Conservation (phyloP, 176 grass and related monocot genomes). For the Oryza punctata region DNA sequence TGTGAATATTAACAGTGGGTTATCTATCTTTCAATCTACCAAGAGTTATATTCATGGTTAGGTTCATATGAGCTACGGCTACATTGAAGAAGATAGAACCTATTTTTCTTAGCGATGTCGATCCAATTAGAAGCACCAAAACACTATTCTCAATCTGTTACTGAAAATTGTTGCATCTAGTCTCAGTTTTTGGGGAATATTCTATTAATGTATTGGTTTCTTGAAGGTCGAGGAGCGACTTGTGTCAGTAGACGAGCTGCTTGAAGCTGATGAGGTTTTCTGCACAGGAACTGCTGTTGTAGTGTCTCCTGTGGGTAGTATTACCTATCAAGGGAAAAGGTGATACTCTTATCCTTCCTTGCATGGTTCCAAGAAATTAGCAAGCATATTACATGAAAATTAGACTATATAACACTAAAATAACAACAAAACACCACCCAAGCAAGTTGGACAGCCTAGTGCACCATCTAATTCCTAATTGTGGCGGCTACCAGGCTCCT, state of each 20-base stretch:
- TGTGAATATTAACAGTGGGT: slow-evolving; percentile 15
- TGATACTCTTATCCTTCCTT: slow-evolving; percentile 19
- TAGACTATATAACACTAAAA: too few species aligned
- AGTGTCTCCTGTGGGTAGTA: slow-evolving; percentile 87
- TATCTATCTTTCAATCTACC: not conserved
- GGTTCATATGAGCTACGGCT: not conserved
- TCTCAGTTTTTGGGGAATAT: slow-evolving; percentile 1
- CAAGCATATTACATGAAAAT: too few species aligned
- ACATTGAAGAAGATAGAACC: not conserved
- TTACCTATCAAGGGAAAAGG: slow-evolving; percentile 89
- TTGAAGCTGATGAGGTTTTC: slow-evolving; percentile 94
- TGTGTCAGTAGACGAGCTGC: slow-evolving; percentile 77
- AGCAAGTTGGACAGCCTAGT: too few species aligned
- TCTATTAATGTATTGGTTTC: slow-evolving; percentile 16
- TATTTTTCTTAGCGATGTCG: not conserved
- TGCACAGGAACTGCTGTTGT: slow-evolving; percentile 92
- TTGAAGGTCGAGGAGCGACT: slow-evolving; percentile 83
- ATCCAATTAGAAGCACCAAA: slow-evolving; percentile 13
- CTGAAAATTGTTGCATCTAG: not conserved
- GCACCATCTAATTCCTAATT: too few species aligned
- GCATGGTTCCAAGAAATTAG: too few species aligned
- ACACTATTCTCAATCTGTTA: not conserved
- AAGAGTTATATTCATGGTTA: not conserved
- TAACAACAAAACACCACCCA: too few species aligned
- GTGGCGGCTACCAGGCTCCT: too few species aligned